These are phyloP conservation scores for Raffaelea ambrosiae DNA, from an alignment of 2,329 filamentous ascomycete genomes.

Conservation along the genomic window DNA sequence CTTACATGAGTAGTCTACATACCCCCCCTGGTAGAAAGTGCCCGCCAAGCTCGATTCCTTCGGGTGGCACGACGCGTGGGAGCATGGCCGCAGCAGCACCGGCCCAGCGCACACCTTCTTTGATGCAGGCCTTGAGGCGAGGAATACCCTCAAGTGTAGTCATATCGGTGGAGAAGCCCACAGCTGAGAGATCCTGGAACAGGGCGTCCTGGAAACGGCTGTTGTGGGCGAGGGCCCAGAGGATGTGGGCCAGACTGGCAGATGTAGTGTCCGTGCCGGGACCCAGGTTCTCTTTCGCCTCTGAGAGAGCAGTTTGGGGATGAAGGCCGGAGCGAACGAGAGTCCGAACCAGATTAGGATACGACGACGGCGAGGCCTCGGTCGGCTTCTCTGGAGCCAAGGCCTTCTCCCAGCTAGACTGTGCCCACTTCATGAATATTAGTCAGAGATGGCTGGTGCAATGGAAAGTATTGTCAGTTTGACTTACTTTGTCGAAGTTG, in stretches of 20 bases:
- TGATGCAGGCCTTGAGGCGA: constrained; percentile 6
- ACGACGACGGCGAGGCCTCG: not conserved
- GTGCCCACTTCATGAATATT: not conserved
- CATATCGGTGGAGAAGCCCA: constrained; percentile 9
- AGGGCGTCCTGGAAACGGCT: constrained; percentile 5
- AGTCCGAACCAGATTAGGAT: constrained; percentile 1
- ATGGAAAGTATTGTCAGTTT: too few species aligned
- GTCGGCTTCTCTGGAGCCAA: not conserved
- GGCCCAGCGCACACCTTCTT: constrained; percentile 10
- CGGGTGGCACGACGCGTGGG: constrained; percentile 6
- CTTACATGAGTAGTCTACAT: not conserved
- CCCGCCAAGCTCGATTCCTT: constrained; percentile 6
- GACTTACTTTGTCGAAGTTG: not conserved
- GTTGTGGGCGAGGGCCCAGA: constrained; percentile 9
- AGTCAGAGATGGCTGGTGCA: not conserved
- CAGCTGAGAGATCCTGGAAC: not conserved
- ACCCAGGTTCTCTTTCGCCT: constrained; percentile 11
- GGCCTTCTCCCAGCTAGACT: not conserved
- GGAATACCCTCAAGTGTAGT: constrained; percentile 6
- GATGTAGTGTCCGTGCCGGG: constrained; percentile 9
- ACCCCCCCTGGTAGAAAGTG: constrained; percentile 4
- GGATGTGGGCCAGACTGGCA: constrained; percentile 6
- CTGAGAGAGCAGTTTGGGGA: constrained; percentile 2
- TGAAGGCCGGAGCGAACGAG: constrained; percentile 5
- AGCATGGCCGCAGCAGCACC: constrained; percentile 9